These are phyloP conservation scores for Wickerhamomyces canadensis DNA, from an alignment of 805 yeast species.

Conservation along the genomic window DNA sequence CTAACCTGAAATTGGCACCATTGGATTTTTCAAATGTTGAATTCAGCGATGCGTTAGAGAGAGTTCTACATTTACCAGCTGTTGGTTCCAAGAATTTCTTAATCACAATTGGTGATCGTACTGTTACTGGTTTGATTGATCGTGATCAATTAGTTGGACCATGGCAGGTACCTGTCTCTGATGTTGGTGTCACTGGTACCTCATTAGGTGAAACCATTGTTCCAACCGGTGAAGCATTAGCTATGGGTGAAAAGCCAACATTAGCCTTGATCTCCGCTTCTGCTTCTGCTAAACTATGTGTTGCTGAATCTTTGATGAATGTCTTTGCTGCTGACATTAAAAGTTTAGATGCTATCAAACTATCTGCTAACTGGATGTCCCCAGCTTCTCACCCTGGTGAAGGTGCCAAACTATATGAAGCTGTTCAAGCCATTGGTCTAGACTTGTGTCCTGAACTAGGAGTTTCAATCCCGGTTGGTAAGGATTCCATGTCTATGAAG, in stretches of 20 bases:
- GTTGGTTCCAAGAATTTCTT: slow-evolving; percentile 94
- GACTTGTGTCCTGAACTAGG: slow-evolving; percentile 94
- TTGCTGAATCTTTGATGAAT: slow-evolving; percentile 90
- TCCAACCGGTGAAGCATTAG: slow-evolving; percentile 91
- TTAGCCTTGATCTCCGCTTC: slow-evolving; percentile 82
- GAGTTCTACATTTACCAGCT: slow-evolving; percentile 85
- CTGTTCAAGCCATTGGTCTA: slow-evolving; percentile 92
- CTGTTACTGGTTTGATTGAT: slow-evolving; percentile 95
- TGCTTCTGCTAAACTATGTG: slow-evolving; percentile 92
- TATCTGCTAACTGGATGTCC: slow-evolving; percentile 99
- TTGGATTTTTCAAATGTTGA: slow-evolving; percentile 32
- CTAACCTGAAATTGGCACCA: slow-evolving; percentile 43
- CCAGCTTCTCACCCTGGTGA: slow-evolving; percentile 94
- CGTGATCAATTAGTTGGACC: slow-evolving; percentile 99
- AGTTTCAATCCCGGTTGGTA: slow-evolving; percentile 93
- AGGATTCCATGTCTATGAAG: slow-evolving; percentile 98
- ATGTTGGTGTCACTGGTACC: slow-evolving; percentile 93
- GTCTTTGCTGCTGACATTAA: slow-evolving; percentile 85
- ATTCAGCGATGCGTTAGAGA: slow-evolving; percentile 61
- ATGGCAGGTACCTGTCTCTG: slow-evolving; percentile 99
- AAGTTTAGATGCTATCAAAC: slow-evolving; percentile 64
- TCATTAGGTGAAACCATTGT: slow-evolving; percentile 71
- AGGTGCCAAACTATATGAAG: slow-evolving; percentile 91
- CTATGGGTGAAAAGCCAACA: slow-evolving; percentile 95
- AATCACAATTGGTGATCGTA: slow-evolving; percentile 96